phyloP scores from a whole-genome alignment of 768 basidiomycete species.

The Dacryopinax spathularia region DNA sequence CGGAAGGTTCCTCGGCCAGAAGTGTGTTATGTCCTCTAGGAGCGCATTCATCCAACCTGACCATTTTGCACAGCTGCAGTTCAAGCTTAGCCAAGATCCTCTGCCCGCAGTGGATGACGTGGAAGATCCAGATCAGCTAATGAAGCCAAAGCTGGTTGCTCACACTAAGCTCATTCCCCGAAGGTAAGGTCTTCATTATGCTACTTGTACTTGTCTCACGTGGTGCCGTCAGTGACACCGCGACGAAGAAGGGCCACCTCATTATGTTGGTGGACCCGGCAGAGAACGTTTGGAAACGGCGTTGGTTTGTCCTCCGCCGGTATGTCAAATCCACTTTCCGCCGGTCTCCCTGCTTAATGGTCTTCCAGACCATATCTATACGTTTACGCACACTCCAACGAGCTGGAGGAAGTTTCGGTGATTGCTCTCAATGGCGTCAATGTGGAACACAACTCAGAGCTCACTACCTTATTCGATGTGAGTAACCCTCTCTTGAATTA shows the following conservation, averaged over 20 bases:
- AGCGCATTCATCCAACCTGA: conserved; percentile 9
- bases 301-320: conserved; percentile 83
- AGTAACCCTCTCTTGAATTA: conserved; percentile 22
- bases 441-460: conserved; percentile 71
- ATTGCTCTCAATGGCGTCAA: conserved; percentile 75
- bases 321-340: conserved; percentile 20
- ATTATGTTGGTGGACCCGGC: conserved; percentile 68
- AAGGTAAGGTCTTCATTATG: conserved; percentile 36
- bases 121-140: conserved; percentile 35
- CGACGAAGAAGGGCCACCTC: conserved; percentile 74
- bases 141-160: conserved; percentile 42
- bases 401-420: conserved; percentile 67
- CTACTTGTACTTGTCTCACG: conserved; percentile 2
- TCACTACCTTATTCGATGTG: conserved; percentile 77
- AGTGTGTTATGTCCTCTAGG: conserved; percentile 33
- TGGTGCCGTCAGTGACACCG: conserved; percentile 43
- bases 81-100: conserved; percentile 36
- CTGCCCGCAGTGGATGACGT: conserved; percentile 24
- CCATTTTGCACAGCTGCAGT: conserved; percentile 45
- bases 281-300: conserved; percentile 63
- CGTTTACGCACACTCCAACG: conserved; percentile 69
- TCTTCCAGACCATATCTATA: conserved; percentile 69
- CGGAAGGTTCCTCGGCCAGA: conserved; percentile 61
- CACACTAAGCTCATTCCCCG: conserved; percentile 58
- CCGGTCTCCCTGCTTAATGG: background rate